Evolutionary conservation across 2,329 filamentous ascomycete genomes (phyloP).

Genomic region (Apiospora malaysiana): DNA sequence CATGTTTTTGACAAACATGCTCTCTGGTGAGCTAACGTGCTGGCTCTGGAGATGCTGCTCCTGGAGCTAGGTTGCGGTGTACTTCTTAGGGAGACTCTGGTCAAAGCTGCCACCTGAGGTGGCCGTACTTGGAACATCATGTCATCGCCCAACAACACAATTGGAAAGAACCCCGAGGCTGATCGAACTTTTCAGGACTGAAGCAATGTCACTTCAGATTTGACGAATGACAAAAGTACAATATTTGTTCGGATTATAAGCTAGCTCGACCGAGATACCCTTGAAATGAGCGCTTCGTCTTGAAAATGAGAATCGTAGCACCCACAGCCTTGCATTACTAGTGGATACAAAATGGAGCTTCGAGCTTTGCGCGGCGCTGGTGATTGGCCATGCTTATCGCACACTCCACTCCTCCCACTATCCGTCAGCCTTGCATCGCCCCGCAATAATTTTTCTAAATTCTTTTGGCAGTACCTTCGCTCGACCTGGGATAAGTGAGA

Average conservation of each 20-base stretch:
- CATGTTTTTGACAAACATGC: slow-evolving; percentile 74
- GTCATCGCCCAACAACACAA: slow-evolving; percentile 15
- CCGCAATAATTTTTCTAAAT: slow-evolving; percentile 20
- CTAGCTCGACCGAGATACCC: background rate
- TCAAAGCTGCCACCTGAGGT: slow-evolving; percentile 13
- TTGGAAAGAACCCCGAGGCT: background rate
- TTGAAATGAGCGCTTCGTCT: background rate
- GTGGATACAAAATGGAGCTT: background rate
- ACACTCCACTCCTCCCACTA: background rate
- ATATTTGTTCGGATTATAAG: background rate
- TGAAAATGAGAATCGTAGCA: slow-evolving; percentile 3
- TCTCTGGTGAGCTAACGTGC: slow-evolving; percentile 2
- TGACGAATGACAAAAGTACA: background rate
- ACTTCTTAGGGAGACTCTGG: background rate
- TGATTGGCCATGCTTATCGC: background rate
- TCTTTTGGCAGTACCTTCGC: slow-evolving; percentile 9
- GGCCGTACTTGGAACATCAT: slow-evolving; percentile 22
- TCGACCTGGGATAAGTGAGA: background rate
- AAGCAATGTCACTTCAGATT: background rate
- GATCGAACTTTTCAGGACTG: background rate
- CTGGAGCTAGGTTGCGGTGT: background rate
- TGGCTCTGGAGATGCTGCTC: background rate
- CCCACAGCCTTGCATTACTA: slow-evolving; percentile 22
- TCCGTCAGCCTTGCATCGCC: slow-evolving; percentile 20
- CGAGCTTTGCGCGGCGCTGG: background rate